phyloP scores from a whole-genome alignment of 2,329 filamentous ascomycete species.

The Talaromyces sp. region DNA sequence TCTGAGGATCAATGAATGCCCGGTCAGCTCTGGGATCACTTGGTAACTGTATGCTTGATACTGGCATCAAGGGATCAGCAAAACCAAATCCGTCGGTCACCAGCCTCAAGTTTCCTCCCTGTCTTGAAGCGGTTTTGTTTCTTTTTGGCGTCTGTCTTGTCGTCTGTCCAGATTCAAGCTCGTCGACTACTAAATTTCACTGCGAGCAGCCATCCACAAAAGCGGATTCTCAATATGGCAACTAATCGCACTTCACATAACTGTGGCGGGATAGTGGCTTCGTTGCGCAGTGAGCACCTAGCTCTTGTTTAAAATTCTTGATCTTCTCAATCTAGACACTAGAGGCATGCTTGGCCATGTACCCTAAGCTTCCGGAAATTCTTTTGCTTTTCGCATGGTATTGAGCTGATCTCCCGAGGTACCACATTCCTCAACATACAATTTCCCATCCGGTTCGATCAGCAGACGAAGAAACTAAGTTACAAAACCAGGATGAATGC shows the following conservation, averaged over 20 bases:
- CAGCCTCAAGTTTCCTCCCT: too few species aligned
- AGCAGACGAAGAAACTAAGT: background rate
- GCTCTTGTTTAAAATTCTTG: background rate
- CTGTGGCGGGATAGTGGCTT: constrained; percentile 3
- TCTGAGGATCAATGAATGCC: background rate
- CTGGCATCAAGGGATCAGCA: background rate
- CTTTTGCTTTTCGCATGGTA: background rate
- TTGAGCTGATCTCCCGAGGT: constrained; percentile 7
- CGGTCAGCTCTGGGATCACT: background rate
- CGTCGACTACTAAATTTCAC: background rate
- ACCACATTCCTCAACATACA: constrained; percentile 7
- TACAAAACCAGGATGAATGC: background rate
- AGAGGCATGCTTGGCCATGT: background rate
- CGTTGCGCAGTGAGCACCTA: constrained; percentile 28
- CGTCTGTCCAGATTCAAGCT: background rate
- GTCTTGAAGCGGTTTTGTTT: background rate
- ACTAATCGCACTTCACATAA: constrained; percentile 42
- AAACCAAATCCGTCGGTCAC: background rate
- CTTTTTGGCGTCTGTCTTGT: background rate
- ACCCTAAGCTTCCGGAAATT: background rate
- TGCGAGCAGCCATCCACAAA: background rate
- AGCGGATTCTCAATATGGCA: constrained; percentile 15
- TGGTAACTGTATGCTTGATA: background rate
- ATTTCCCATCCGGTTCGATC: background rate
- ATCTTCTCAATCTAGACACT: background rate